A percentile compares a stretch with the other conserved stretches of the same genome.
Evolutionary conservation across 768 basidiomycete species (phyloP).

Genomic region (Pleurotus citrinopileatus): DNA sequence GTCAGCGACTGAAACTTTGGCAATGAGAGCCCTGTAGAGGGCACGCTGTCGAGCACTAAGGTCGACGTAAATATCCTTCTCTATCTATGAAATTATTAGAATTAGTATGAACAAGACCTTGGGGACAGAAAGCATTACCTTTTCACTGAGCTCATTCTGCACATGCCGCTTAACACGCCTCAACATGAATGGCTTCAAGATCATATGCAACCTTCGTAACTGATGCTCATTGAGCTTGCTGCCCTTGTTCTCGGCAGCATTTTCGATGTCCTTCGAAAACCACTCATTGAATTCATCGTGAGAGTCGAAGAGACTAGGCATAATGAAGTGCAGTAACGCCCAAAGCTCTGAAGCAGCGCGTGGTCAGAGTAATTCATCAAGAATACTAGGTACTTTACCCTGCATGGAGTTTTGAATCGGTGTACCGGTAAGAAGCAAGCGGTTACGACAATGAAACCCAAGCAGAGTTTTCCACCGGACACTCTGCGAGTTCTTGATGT

Average conservation of each 20-base stretch:
- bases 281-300: conserved; percentile 99
- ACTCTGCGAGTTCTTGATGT: conserved; percentile 97
- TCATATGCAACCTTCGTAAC: conserved; percentile 93
- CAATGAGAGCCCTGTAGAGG: conserved; percentile 85
- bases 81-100: conserved; percentile 60
- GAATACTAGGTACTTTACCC: conserved; percentile 45
- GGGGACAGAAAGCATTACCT: conserved; percentile 47
- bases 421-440: conserved; percentile 92
- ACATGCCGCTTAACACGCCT: conserved; percentile 96
- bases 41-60: conserved; percentile 89
- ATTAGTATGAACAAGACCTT: conserved; percentile 8
- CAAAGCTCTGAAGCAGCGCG: conserved; percentile 73
- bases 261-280: conserved; percentile 99
- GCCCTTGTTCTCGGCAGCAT: conserved; percentile 86
- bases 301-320: conserved; percentile 98
- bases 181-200: conserved; percentile 98
- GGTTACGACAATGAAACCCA: conserved; percentile 93
- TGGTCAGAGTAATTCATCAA: conserved; percentile 13
- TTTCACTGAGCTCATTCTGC: conserved; percentile 99
- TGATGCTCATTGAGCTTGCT: conserved; percentile 94
- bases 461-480: conserved; percentile 97
- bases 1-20: conserved; percentile 93
- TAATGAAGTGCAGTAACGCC: conserved; percentile 99
- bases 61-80: conserved; percentile 93
- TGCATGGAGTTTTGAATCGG: conserved; percentile 99